A percentile compares a stretch with the other conserved stretches of the same genome.
Evolutionary conservation across 2,329 filamentous ascomycete genomes (phyloP).

Genomic region (Sporothrix curviconia): DNA sequence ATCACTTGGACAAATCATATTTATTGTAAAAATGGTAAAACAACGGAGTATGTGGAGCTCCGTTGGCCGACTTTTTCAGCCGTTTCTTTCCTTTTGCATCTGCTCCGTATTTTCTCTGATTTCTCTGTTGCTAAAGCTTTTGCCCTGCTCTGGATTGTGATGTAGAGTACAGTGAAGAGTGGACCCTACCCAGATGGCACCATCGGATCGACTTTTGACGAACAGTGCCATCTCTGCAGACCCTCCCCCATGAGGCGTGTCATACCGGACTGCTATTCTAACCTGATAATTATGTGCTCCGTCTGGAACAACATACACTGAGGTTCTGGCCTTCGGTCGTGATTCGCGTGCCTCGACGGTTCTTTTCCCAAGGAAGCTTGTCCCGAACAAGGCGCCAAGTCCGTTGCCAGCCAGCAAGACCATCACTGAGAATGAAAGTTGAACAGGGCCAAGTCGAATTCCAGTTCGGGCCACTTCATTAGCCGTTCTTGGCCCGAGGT

Average conservation of each 20-base stretch:
- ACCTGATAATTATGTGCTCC: too few species aligned
- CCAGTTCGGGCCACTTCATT: neutral
- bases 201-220: slow-evolving; percentile 11
- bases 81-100: neutral
- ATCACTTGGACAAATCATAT: neutral
- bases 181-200: neutral
- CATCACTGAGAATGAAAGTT: neutral
- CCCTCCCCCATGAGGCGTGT: neutral
- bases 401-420: neutral
- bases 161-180: neutral
- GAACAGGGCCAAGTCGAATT: neutral
- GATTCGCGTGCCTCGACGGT: too few species aligned
- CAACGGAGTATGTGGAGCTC: neutral
- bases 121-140: neutral
- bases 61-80: neutral
- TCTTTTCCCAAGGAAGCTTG: neutral
- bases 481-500: neutral
- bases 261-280: neutral
- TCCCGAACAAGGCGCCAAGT: slow-evolving; percentile 1
- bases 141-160: neutral
- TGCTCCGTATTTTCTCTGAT: neutral
- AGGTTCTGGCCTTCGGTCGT: neutral
- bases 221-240: neutral
- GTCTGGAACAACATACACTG: neutral
- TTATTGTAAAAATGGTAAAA: neutral